Percentiles rank a stretch among this genome's conserved stretches.
phyloP scores from a whole-genome alignment of 495 filamentous ascomycete species.

The Aspergillus ellipticus region DNA sequence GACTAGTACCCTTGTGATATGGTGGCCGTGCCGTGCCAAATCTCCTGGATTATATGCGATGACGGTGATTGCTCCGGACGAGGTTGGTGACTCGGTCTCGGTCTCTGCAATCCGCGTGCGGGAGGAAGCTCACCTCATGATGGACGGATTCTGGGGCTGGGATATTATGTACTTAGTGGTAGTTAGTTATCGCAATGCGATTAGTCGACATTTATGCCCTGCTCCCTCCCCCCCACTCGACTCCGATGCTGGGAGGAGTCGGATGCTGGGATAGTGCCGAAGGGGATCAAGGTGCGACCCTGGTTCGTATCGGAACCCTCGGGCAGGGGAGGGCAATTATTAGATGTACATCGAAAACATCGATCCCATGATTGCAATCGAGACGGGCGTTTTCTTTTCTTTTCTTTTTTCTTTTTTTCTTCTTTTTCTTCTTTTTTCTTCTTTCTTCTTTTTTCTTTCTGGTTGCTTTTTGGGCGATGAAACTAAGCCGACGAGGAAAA shows the following conservation, averaged over 20 bases:
- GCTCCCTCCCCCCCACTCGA: background rate
- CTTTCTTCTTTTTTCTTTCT: too few species aligned
- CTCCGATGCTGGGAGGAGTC: background rate
- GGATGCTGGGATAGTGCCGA: background rate
- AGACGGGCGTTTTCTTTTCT: background rate
- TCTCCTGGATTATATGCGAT: background rate
- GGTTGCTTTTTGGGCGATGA: background rate
- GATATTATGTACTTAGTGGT: too few species aligned
- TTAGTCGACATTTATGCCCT: background rate
- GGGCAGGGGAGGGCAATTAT: constrained; percentile 5
- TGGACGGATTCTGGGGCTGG: background rate
- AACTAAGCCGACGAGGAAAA: background rate
- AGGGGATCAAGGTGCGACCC: background rate
- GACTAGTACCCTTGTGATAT: background rate
- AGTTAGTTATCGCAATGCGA: background rate
- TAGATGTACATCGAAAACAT: background rate
- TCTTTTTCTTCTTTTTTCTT: background rate
- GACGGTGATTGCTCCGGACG: background rate
- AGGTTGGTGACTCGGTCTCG: background rate
- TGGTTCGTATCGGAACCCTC: constrained; percentile 3
- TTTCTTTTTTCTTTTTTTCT: background rate
- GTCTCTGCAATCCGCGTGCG: too few species aligned
- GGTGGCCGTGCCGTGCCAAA: too few species aligned
- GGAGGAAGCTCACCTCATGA: too few species aligned
- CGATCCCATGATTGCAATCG: background rate